These are phyloP conservation scores for Striga hermonthica DNA, from an alignment of 305 asterid genomes.

Conservation along the genomic window DNA sequence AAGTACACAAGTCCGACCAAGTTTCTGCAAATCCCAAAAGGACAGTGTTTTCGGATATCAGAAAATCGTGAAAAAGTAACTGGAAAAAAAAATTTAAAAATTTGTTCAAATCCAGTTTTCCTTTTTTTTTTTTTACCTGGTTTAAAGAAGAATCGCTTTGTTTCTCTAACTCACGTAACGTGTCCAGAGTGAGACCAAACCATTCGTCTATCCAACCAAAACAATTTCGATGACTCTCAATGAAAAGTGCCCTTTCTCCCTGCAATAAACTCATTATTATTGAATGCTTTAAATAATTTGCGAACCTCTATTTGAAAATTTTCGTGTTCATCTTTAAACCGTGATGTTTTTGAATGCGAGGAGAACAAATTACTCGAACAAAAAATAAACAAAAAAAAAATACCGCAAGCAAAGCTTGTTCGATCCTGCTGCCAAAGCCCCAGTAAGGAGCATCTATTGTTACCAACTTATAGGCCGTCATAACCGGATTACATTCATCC, in stretches of 20 bases:
- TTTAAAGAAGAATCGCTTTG: slow-evolving; percentile 71
- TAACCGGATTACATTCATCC: slow-evolving; percentile 72
- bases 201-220: slow-evolving; percentile 90
- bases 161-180: slow-evolving; percentile 77
- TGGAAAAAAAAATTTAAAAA: background rate
- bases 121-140: slow-evolving; percentile 38
- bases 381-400: too few relatives aligned
- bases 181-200: slow-evolving; percentile 62
- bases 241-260: slow-evolving; percentile 90
- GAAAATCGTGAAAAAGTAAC: background rate
- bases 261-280: slow-evolving; percentile 27
- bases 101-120: background rate
- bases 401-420: slow-evolving; percentile 80
- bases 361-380: too few relatives aligned
- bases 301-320: too few relatives aligned
- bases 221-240: slow-evolving; percentile 74
- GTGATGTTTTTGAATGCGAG: too few relatives aligned
- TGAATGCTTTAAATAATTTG: too few relatives aligned
- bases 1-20: slow-evolving; percentile 32
- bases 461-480: slow-evolving; percentile 92
- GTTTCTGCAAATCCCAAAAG: slow-evolving; percentile 39
- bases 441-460: slow-evolving; percentile 82
- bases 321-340: too few relatives aligned
- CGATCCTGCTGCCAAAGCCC: slow-evolving; percentile 82
- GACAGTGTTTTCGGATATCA: background rate